phyloP scores from a whole-genome alignment of 75 land plant genomes.

The Isoetes taiwanensis region DNA sequence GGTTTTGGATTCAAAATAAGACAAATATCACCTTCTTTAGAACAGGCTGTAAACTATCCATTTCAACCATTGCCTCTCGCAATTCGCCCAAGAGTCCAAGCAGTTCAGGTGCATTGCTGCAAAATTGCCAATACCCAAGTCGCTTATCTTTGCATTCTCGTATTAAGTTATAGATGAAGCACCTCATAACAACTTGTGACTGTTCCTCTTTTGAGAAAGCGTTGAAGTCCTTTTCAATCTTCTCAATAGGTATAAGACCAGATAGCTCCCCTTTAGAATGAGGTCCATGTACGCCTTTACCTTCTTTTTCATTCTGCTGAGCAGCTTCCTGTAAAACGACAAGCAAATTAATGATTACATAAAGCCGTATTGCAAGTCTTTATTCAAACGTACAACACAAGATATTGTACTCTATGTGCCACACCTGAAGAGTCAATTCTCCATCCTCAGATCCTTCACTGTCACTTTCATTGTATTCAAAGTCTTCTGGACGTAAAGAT shows the following conservation, averaged over 20 bases:
- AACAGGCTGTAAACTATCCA: conserved; percentile 39
- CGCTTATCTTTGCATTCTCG: background rate
- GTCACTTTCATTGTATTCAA: conserved; percentile 38
- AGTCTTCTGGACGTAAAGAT: conserved; percentile 53
- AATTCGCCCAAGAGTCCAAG: conserved; percentile 64
- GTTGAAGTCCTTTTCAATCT: conserved; percentile 55
- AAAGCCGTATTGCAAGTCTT: too few relatives aligned
- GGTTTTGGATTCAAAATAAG: too few relatives aligned
- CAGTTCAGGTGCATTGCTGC: conserved; percentile 91
- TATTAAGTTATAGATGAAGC: background rate
- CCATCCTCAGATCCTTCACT: conserved; percentile 14
- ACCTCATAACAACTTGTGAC: conserved; percentile 77
- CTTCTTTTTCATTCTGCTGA: conserved; percentile 8
- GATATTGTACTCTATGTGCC: too few relatives aligned
- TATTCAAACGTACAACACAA: too few relatives aligned
- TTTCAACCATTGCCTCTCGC: conserved; percentile 42
- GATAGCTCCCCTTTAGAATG: background rate
- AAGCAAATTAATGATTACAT: too few relatives aligned
- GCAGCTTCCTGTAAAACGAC: conserved; percentile 14
- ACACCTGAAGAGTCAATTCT: conserved; percentile 52
- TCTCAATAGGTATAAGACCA: conserved; percentile 17
- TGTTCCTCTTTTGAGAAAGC: conserved; percentile 70
- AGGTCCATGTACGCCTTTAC: background rate
- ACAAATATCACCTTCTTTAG: too few relatives aligned
- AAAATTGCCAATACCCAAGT: background rate